phyloP scores from a whole-genome alignment of 2,329 filamentous ascomycete genomes.

The Colletotrichum karsti region DNA sequence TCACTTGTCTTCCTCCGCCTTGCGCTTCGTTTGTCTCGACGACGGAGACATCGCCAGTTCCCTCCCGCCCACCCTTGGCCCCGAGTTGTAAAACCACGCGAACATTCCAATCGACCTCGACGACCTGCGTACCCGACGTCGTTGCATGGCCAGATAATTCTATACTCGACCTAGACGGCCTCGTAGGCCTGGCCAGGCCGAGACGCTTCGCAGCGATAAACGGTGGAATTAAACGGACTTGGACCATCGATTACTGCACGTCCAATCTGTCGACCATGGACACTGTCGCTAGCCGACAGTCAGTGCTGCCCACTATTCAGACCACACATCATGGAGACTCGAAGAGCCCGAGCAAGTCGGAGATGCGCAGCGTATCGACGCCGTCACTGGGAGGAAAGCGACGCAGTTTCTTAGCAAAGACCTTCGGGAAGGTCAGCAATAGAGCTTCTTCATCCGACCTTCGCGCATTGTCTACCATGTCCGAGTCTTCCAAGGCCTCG shows the following conservation, averaged over 20 bases:
- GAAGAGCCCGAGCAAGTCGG: conserved; percentile 2
- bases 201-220: too few species aligned
- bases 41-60: conserved; percentile 10
- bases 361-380: conserved; percentile 21
- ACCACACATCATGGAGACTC: conserved; percentile 27
- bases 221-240: conserved; percentile 19
- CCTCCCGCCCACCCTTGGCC: neutral
- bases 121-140: neutral
- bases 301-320: conserved; percentile 26
- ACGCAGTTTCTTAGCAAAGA: conserved; percentile 29
- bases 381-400: conserved; percentile 22
- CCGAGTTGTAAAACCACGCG: neutral
- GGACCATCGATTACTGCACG: conserved; percentile 5
- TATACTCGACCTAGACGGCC: conserved; percentile 28
- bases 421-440: conserved; percentile 31
- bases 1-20: neutral
- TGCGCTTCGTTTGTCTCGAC: conserved; percentile 12
- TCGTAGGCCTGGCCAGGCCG: conserved; percentile 22
- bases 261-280: conserved; percentile 24
- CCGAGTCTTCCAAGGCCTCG: conserved; percentile 11
- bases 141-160: conserved; percentile 29
- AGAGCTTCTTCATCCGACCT: conserved; percentile 27
- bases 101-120: conserved; percentile 8
- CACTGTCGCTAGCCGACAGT: conserved; percentile 21
- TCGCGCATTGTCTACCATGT: conserved; percentile 3